Evolutionary conservation across 2,329 filamentous ascomycete genomes (phyloP).

Genomic region (Hypoxylon sp.): DNA sequence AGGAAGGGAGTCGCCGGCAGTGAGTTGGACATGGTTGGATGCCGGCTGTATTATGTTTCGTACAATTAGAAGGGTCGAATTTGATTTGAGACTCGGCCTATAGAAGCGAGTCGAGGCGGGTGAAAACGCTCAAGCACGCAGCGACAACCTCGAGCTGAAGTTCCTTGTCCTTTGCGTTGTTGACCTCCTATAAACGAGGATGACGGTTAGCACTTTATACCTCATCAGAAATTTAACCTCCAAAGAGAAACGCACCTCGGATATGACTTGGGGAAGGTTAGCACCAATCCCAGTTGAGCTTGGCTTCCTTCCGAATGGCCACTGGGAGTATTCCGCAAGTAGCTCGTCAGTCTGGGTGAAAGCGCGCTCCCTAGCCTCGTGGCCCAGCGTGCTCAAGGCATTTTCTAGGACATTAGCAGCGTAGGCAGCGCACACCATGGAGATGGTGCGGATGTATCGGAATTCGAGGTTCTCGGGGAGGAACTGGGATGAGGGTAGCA

Average conservation of each 20-base stretch:
- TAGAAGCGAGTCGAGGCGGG: conserved; percentile 93
- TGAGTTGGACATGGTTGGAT: conserved; percentile 17
- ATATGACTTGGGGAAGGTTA: conserved; percentile 88
- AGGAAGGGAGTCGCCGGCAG: conserved; percentile 14
- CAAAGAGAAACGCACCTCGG: conserved; percentile 68
- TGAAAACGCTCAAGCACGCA: conserved; percentile 97
- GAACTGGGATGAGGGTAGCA: conserved; percentile 87
- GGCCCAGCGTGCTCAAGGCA: conserved; percentile 91
- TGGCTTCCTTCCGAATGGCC: conserved; percentile 91
- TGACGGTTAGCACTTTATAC: conserved; percentile 20
- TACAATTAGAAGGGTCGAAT: conserved; percentile 31
- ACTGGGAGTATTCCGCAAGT: conserved; percentile 95
- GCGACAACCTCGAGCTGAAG: conserved; percentile 97
- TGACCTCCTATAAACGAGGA: conserved; percentile 72
- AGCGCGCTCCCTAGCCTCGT: conserved; percentile 92
- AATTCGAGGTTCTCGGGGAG: conserved; percentile 95
- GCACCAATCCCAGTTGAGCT: conserved; percentile 86
- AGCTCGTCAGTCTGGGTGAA: conserved; percentile 98
- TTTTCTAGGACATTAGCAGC: conserved; percentile 98
- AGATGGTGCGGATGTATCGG: conserved; percentile 89
- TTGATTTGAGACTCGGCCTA: conserved; percentile 62
- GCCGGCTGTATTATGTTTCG: conserved; percentile 28
- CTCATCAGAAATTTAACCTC: neutral
- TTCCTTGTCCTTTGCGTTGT: conserved; percentile 90
- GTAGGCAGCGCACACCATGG: conserved; percentile 98